phyloP scores from a whole-genome alignment of 257 asterid genomes.

The Solanum clarkiae region DNA sequence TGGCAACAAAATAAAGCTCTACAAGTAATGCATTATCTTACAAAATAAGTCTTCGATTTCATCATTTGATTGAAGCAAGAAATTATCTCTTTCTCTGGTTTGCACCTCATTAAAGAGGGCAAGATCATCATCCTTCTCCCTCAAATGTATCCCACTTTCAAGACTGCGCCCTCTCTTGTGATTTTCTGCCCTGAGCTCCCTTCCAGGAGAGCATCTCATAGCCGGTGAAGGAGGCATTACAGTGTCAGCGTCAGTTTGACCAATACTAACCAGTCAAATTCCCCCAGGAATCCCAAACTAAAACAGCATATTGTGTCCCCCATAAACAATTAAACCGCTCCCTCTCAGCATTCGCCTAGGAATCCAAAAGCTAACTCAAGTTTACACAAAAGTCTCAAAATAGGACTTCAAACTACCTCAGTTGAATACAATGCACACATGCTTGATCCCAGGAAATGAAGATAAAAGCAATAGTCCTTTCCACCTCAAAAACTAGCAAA shows the following conservation, averaged over 20 bases:
- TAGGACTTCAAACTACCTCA: not conserved
- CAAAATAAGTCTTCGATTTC: conserved; percentile 72
- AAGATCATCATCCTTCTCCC: conserved; percentile 77
- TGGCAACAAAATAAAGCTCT: not conserved
- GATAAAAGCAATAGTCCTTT: not conserved
- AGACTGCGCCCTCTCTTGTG: conserved; percentile 87
- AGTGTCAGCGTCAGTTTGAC: conserved; percentile 4
- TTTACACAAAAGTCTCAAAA: not conserved
- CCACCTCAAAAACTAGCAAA: not conserved
- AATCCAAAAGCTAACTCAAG: not conserved
- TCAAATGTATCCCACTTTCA: conserved; percentile 52
- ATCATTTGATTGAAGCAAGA: conserved; percentile 80
- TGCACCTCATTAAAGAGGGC: conserved; percentile 86
- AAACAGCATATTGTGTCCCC: conserved; percentile 14
- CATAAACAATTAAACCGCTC: not conserved
- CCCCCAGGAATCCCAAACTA: conserved; percentile 12
- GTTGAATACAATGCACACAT: not conserved
- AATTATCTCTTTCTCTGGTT: conserved; percentile 61
- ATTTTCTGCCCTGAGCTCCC: conserved; percentile 57
- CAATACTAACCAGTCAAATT: conserved; percentile 13
- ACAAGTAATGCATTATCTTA: conserved; percentile 27
- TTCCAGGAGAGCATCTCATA: conserved; percentile 65
- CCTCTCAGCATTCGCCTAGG: not conserved
- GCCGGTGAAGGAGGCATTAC: conserved; percentile 90
- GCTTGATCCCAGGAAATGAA: not conserved